A percentile compares a stretch with the other conserved stretches of the same genome.
Conservation (phyloP, 2,329 filamentous ascomycete species). For the Arthrinium puccinioides region DNA sequence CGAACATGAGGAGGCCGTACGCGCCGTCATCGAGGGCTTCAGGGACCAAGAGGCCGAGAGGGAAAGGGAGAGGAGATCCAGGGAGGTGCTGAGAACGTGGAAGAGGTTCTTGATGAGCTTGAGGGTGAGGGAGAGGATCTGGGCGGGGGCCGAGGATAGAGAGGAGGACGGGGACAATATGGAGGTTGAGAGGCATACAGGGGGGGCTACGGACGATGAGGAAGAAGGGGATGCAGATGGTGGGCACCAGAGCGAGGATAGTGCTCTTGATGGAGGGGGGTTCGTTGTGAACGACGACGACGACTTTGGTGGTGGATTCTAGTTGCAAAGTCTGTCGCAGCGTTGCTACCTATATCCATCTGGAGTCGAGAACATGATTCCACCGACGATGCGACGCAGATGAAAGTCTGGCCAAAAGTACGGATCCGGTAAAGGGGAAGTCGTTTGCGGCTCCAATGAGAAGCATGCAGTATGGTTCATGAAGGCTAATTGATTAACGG, state of each 20-base stretch:
- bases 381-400: no score
- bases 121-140: constrained; percentile 68
- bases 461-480: no score
- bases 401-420: no score
- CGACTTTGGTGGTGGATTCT: constrained; percentile 9
- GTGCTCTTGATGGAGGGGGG: constrained; percentile 34
- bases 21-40: constrained; percentile 61
- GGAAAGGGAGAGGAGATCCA: constrained; percentile 55
- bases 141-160: constrained; percentile 44
- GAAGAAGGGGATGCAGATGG: constrained; percentile 20
- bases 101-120: constrained; percentile 71
- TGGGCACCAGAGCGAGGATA: constrained; percentile 35
- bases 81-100: constrained; percentile 61
- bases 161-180: constrained; percentile 32
- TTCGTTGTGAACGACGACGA: constrained; percentile 31
- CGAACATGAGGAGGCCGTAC: constrained; percentile 65
- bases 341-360: no score
- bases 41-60: constrained; percentile 57
- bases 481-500: no score
- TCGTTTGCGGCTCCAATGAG: no score
- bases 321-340: no score
- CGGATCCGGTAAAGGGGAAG: no score
- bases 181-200: constrained; percentile 18
- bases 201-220: constrained; percentile 20
- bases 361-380: no score